phyloP scores from a whole-genome alignment of 2,329 filamentous ascomycete species.

The Zymoseptoria brevis region DNA sequence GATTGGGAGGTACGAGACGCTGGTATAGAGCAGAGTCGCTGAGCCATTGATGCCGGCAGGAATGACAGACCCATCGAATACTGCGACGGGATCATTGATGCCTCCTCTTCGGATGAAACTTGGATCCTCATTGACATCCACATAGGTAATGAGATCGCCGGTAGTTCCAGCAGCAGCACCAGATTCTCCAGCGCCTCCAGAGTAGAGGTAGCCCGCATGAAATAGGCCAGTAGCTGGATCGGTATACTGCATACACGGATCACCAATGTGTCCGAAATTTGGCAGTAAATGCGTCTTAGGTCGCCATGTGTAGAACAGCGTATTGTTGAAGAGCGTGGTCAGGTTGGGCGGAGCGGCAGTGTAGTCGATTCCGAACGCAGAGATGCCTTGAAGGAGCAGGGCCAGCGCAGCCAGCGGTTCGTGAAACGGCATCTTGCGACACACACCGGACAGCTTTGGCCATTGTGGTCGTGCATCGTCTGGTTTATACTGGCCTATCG shows the following conservation, averaged over 20 bases:
- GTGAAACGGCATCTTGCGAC: neutral
- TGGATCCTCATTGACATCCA: constrained; percentile 28
- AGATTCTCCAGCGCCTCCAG: constrained; percentile 4
- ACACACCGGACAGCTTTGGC: no score
- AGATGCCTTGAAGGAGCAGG: neutral
- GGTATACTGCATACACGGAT: constrained; percentile 29
- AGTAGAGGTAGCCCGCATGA: constrained; percentile 39
- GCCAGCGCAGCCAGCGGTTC: neutral
- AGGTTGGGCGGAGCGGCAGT: constrained; percentile 34
- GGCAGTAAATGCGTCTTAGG: constrained; percentile 13
- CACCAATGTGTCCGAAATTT: no score
- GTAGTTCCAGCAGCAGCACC: constrained; percentile 31
- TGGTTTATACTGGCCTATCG: no score
- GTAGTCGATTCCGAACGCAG: constrained; percentile 17
- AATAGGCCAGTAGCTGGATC: constrained; percentile 39
- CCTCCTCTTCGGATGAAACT: constrained; percentile 29
- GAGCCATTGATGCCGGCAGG: constrained; percentile 37
- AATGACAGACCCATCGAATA: constrained; percentile 42
- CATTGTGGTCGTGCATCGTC: no score
- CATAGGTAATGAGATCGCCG: constrained; percentile 37
- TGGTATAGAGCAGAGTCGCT: constrained; percentile 40
- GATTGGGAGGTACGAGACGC: constrained; percentile 39
- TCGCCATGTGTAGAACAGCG: constrained; percentile 22
- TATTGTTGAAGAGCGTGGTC: constrained; percentile 32
- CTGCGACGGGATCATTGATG: constrained; percentile 39